phyloP scores from a whole-genome alignment of 371 early-diverging fungal genomes.

The Apophysomyces trapeziformis region DNA sequence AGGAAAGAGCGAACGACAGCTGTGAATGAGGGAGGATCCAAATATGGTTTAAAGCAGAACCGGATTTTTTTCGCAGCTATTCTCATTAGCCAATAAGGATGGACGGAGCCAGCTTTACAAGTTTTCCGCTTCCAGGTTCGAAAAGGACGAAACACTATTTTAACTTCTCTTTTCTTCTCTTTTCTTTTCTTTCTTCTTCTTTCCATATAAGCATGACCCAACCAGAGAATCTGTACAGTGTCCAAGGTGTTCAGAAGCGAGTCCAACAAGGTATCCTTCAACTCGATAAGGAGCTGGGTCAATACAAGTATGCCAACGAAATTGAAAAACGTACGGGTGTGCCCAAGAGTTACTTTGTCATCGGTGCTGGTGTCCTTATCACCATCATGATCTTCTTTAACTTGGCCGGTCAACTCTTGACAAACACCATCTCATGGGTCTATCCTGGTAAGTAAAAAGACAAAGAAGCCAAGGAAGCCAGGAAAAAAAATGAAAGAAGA shows the following conservation, averaged over 20 bases:
- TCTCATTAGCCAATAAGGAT: too few species aligned
- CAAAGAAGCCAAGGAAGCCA: neutral
- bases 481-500: too few species aligned
- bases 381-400: conserved; percentile 87
- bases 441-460: conserved; percentile 70
- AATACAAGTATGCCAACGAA: conserved; percentile 63
- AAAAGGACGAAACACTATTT: too few species aligned
- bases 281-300: conserved; percentile 78
- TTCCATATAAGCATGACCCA: too few species aligned
- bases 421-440: conserved; percentile 85
- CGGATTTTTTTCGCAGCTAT: too few species aligned
- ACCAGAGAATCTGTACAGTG: conserved; percentile 21
- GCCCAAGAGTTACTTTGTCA: conserved; percentile 81
- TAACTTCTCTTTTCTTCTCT: too few species aligned
- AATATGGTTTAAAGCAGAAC: too few species aligned
- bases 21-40: too few species aligned
- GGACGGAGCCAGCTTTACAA: too few species aligned
- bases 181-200: too few species aligned
- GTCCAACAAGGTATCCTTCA: conserved; percentile 34
- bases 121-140: too few species aligned
- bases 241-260: conserved; percentile 26
- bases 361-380: conserved; percentile 62
- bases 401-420: conserved; percentile 79
- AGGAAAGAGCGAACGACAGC: too few species aligned
- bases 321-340: conserved; percentile 77